Base-by-base conservation (phyloP, 805 yeast species). In the Wickerhamomyces bovis region DNA sequence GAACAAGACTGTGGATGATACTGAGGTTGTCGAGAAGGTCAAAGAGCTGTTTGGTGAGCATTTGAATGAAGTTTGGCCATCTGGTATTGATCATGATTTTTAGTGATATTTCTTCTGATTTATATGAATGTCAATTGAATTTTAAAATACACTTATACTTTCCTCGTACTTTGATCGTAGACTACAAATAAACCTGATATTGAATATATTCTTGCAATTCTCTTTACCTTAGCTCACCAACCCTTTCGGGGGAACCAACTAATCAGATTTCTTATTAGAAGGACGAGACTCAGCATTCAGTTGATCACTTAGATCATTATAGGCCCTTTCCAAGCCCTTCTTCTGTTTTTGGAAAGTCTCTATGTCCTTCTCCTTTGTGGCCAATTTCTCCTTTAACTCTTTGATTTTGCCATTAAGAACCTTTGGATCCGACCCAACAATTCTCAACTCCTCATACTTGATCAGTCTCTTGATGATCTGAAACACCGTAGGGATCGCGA, bases 51-150 rank as follows among this genome's bases (percentile, higher is more conserved):
- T 78, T 28, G 89, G 82, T 11, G 63, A 58, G 0, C 84, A 79
- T 53, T 60, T 77, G 48, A 77, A 85, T 59, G 86, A 81, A 59
- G 73, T 77, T 3, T 88, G 96, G 96, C 59, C 60, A 10, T 71
- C 77, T 21, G 80, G 78, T n/a, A 65, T 72, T 40, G 53, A 51
- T 13, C 63, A 58, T 40, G 44, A 41, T 15, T 41, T 38, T 15
- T 41, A 22, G 33, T 25, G 28, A 25, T 25, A 8, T 11, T 3
- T 25, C 8, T 25, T 8, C 28, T 25, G 28, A 25, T 25, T 9
- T 25, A 23, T 9, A 23, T 23, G 25, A 9, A 6, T 6, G 25
- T 9, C n/a, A n/a, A n/a, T n/a, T n/a, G n/a, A n/a, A n/a, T n/a
- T n/a, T n/a, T n/a, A n/a, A n/a, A n/a, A n/a, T n/a, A n/a, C n/a